Evolutionary conservation across 2,329 filamentous ascomycete species (phyloP).

Genomic region (Ophiostoma montium): DNA sequence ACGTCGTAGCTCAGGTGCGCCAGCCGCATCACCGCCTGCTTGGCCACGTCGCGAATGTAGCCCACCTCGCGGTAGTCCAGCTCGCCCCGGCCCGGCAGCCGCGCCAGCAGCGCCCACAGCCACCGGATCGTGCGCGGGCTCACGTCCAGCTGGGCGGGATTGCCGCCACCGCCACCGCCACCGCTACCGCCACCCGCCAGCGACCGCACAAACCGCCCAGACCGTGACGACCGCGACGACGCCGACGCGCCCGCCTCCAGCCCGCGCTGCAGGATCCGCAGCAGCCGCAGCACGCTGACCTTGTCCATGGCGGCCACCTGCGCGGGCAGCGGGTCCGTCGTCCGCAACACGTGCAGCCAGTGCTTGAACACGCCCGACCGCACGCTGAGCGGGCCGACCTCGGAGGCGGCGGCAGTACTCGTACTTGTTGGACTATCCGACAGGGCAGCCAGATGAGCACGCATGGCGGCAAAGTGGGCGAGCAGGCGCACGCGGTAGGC

Average conservation of each 20-base stretch:
- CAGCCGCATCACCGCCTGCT: constrained; percentile 52
- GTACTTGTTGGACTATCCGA: constrained; percentile 20
- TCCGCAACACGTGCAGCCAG: constrained; percentile 39
- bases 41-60: constrained; percentile 64
- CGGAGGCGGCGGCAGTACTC: constrained; percentile 38
- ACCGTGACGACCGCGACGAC: constrained; percentile 12
- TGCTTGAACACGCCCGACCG: constrained; percentile 32
- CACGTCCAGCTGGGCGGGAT: constrained; percentile 42
- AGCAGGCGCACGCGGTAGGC: constrained; percentile 53
- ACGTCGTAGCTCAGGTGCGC: constrained; percentile 40
- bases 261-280: constrained; percentile 52
- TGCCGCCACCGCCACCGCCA: constrained; percentile 23
- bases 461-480: constrained; percentile 50
- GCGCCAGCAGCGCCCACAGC: constrained; percentile 72
- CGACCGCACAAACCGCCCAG: constrained; percentile 6
- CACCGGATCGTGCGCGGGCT: constrained; percentile 60
- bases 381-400: constrained; percentile 39
- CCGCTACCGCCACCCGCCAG: constrained; percentile 20
- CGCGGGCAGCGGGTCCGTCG: constrained; percentile 40
- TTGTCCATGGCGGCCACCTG: constrained; percentile 54
- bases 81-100: constrained; percentile 59
- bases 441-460: constrained; percentile 33
- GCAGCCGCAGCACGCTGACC: constrained; percentile 47
- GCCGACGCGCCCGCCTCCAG: constrained; percentile 36
- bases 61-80: constrained; percentile 63